Conservation (phyloP, 1,284 basidiomycete species). For the Sporisorium graminicola region DNA sequence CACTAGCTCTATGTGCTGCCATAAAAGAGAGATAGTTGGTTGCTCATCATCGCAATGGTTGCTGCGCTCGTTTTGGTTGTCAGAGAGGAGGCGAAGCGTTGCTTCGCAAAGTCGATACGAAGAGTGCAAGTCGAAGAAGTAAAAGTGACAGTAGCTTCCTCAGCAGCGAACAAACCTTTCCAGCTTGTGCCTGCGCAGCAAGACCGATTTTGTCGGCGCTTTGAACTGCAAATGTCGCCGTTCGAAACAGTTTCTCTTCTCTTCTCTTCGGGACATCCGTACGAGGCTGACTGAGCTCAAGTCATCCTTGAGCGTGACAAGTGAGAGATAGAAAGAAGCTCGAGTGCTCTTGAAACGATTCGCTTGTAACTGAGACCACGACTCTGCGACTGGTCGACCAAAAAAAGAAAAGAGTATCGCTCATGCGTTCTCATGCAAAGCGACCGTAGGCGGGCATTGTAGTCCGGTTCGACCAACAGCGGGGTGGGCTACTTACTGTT, state of each 20-base stretch:
- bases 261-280: neutral
- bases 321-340: neutral
- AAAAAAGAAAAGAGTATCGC: neutral
- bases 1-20: neutral
- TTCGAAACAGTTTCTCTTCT: slow-evolving; percentile 1
- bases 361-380: neutral
- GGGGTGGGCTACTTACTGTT: no score
- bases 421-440: slow-evolving; percentile 7
- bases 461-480: no score
- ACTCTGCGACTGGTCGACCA: slow-evolving; percentile 1
- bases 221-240: neutral
- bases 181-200: slow-evolving; percentile 14
- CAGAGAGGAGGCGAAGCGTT: no score
- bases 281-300: neutral
- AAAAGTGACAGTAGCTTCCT: neutral
- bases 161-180: neutral
- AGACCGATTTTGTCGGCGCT: slow-evolving; percentile 26
- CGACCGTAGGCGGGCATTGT: slow-evolving; percentile 2
- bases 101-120: neutral
- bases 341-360: neutral
- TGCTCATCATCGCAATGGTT: neutral
- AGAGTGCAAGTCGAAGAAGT: neutral
- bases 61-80: neutral
- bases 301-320: neutral
- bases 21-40: neutral